Percentiles rank a stretch among this genome's conserved stretches.
Evolutionary conservation across 495 filamentous ascomycete genomes (phyloP).

Genomic region (Lepraria neglecta): DNA sequence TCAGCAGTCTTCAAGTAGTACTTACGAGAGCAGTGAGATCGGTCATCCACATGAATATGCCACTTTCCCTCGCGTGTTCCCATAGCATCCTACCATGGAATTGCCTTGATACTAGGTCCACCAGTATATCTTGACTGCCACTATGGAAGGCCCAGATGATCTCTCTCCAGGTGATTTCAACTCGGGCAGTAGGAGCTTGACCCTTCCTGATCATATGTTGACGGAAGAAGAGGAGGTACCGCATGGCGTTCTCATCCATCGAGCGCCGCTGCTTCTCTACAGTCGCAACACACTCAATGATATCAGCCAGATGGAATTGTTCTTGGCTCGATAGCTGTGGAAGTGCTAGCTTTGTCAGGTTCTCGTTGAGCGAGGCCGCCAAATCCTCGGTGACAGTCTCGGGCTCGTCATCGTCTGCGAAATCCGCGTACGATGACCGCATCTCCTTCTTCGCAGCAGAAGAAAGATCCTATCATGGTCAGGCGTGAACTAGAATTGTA

Average conservation of each 20-base stretch:
- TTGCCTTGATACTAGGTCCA: constrained; percentile 78
- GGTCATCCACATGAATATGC: constrained; percentile 92
- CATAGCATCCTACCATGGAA: constrained; percentile 73
- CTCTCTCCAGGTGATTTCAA: constrained; percentile 81
- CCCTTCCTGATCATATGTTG: constrained; percentile 70
- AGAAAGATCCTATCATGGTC: constrained; percentile 35
- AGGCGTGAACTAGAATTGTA: constrained; percentile 21
- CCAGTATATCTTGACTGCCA: constrained; percentile 82
- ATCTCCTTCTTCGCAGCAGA: constrained; percentile 45
- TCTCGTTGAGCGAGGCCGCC: constrained; percentile 66
- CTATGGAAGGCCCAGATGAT: constrained; percentile 94
- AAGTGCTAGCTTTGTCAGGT: constrained; percentile 65
- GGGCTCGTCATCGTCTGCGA: constrained; percentile 52
- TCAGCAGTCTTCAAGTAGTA: background rate
- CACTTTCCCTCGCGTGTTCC: constrained; percentile 77
- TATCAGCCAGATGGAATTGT: constrained; percentile 81
- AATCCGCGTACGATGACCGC: constrained; percentile 49
- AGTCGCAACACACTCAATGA: constrained; percentile 78
- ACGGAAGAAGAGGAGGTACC: constrained; percentile 83
- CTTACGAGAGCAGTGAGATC: constrained; percentile 71
- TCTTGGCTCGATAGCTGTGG: constrained; percentile 81
- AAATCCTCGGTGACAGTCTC: constrained; percentile 66
- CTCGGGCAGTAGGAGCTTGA: constrained; percentile 52
- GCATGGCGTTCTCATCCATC: constrained; percentile 88
- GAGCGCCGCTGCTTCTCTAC: constrained; percentile 86